Evolutionary conservation across 2,329 filamentous ascomycete species (phyloP).

Genomic region (Spiromastix sp.): DNA sequence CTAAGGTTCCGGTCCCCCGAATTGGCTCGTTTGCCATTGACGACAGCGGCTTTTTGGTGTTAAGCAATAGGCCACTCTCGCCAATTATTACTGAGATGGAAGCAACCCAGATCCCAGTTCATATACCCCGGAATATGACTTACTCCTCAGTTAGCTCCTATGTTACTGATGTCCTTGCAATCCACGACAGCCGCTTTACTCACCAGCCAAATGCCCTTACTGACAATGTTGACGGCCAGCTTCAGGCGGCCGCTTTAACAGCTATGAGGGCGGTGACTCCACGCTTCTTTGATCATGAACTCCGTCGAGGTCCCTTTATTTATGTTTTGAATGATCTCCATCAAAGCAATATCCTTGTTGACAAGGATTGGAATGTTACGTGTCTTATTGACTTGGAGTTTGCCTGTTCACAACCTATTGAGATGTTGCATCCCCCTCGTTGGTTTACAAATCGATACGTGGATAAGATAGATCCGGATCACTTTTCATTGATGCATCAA

Average conservation of each 20-base stretch:
- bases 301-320: slow-evolving; percentile 26
- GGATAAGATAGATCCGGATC: slow-evolving; percentile 10
- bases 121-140: slow-evolving; percentile 16
- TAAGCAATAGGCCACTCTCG: slow-evolving; percentile 17
- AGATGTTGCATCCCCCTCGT: slow-evolving; percentile 18
- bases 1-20: slow-evolving; percentile 16
- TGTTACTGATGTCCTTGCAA: slow-evolving; percentile 16
- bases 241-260: slow-evolving; percentile 18
- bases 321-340: slow-evolving; percentile 30
- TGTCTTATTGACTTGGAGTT: slow-evolving; percentile 25
- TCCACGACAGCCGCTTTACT: slow-evolving; percentile 17
- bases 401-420: slow-evolving; percentile 19
- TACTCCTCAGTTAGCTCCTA: slow-evolving; percentile 18
- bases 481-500: slow-evolving; percentile 2
- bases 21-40: slow-evolving; percentile 26
- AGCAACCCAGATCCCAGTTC: slow-evolving; percentile 16
- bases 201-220: slow-evolving; percentile 20
- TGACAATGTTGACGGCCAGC: slow-evolving; percentile 3
- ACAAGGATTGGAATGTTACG: slow-evolving; percentile 23
- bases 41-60: slow-evolving; percentile 12
- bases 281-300: slow-evolving; percentile 20
- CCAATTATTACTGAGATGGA: slow-evolving; percentile 15
- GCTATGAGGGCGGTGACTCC: slow-evolving; percentile 19
- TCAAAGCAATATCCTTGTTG: slow-evolving; percentile 26
- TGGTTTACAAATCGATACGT: slow-evolving; percentile 16